These are phyloP conservation scores for Pontederia crassipes DNA, from an alignment of 176 grass and related monocot species.

Conservation along the genomic window DNA sequence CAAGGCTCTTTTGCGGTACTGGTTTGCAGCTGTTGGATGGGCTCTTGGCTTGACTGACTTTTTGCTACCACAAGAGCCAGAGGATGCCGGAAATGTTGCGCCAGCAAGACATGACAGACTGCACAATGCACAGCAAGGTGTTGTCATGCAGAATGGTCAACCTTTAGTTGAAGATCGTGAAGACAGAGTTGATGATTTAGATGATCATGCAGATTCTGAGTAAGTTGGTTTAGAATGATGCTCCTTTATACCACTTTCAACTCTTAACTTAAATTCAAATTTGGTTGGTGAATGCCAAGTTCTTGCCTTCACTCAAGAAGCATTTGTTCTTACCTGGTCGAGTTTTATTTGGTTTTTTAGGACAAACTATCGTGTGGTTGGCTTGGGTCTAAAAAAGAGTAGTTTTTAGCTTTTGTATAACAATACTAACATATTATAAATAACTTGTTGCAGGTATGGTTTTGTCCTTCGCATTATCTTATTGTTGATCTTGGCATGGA, in stretches of 20 bases:
- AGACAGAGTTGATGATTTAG: constrained; percentile 46
- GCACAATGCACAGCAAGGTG: constrained; percentile 37
- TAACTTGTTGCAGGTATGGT: constrained; percentile 50
- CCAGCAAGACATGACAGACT: constrained; percentile 57
- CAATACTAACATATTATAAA: constrained; percentile 3
- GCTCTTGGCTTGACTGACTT: constrained; percentile 75
- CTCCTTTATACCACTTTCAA: not conserved
- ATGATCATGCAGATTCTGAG: constrained; percentile 89
- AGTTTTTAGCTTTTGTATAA: not conserved
- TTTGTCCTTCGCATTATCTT: constrained; percentile 89
- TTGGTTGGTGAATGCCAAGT: no score
- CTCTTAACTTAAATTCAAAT: no score
- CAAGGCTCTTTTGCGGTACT: constrained; percentile 75
- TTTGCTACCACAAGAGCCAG: constrained; percentile 49
- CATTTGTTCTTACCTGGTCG: no score
- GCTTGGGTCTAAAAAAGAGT: not conserved
- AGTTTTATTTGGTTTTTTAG: no score
- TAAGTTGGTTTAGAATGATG: constrained; percentile 25
- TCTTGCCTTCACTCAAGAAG: no score
- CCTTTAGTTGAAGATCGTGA: constrained; percentile 42
- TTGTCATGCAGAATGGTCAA: constrained; percentile 40
- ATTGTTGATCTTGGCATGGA: constrained; percentile 81
- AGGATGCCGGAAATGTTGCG: constrained; percentile 70
- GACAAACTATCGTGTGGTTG: no score
- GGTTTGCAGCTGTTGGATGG: constrained; percentile 91